A percentile compares a stretch with the other conserved stretches of the same genome.
These are phyloP conservation scores for Neurospora tetrasperma DNA, from an alignment of 495 filamentous ascomycete species.

Conservation along the genomic window DNA sequence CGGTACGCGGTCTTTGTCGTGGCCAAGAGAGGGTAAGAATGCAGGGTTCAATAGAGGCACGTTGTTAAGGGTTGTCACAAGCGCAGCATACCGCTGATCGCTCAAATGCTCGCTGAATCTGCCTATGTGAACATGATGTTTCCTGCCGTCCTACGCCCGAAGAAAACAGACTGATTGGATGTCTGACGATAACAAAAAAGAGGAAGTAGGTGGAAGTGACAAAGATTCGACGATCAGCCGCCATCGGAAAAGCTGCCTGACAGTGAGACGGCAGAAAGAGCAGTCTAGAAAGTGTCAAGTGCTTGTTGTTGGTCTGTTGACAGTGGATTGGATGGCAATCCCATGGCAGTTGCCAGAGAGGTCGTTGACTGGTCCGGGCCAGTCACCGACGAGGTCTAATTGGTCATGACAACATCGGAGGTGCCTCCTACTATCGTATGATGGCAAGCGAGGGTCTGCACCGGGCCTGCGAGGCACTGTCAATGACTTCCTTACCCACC, in stretches of 20 bases:
- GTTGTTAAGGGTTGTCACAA: neutral
- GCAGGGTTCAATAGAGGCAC: neutral
- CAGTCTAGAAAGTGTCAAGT: neutral
- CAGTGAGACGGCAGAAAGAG: neutral
- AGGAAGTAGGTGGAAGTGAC: neutral
- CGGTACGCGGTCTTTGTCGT: neutral
- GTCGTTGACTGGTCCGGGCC: neutral
- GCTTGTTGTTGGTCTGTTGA: neutral
- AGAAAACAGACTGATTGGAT: neutral
- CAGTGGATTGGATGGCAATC: neutral
- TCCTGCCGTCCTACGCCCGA: no score
- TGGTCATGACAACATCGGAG: neutral
- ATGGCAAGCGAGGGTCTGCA: neutral
- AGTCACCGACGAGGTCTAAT: neutral
- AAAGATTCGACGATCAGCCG: neutral
- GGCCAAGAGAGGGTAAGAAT: neutral
- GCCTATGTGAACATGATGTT: neutral
- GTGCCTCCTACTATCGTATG: neutral
- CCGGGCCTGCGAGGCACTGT: neutral
- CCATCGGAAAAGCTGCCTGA: neutral
- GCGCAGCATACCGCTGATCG: neutral
- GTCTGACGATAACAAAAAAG: neutral
- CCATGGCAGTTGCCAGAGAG: neutral
- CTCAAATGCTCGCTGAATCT: neutral
- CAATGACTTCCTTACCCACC: neutral